phyloP scores from a whole-genome alignment of 2,329 filamentous ascomycete species.

The Paracorniculantispora psalliotae region DNA sequence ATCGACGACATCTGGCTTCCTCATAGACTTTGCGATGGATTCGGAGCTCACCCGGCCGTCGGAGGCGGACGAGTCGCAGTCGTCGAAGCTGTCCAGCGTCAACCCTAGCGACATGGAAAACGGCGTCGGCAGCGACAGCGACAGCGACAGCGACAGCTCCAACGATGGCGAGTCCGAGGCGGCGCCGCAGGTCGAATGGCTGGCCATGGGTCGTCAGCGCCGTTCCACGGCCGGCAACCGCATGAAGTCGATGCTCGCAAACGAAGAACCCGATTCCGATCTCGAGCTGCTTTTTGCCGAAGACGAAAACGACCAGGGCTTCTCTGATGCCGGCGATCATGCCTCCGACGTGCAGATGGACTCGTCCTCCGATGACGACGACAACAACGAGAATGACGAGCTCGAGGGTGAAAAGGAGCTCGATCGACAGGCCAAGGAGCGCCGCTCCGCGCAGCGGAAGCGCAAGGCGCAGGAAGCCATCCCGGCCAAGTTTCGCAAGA shows the following conservation, averaged over 20 bases:
- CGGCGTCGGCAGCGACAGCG: slow-evolving; percentile 19
- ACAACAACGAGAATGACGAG: slow-evolving; percentile 64
- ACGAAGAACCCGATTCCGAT: slow-evolving; percentile 64
- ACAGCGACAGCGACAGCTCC: slow-evolving; percentile 28
- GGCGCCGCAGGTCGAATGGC: slow-evolving; percentile 53
- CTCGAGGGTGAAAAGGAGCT: slow-evolving; percentile 84
- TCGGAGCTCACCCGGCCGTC: slow-evolving; percentile 24
- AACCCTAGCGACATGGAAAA: slow-evolving; percentile 23
- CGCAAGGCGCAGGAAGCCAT: slow-evolving; percentile 74
- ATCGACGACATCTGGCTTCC: not conserved
- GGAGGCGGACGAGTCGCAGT: slow-evolving; percentile 29
- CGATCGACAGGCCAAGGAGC: slow-evolving; percentile 67
- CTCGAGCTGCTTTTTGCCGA: slow-evolving; percentile 74
- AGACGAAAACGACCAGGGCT: slow-evolving; percentile 63
- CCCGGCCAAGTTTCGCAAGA: slow-evolving; percentile 66
- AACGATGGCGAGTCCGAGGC: slow-evolving; percentile 31
- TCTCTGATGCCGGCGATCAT: slow-evolving; percentile 63
- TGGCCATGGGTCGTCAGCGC: slow-evolving; percentile 67
- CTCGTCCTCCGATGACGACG: slow-evolving; percentile 78
- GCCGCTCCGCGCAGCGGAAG: slow-evolving; percentile 65
- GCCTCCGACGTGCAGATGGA: slow-evolving; percentile 79
- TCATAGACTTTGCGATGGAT: slow-evolving; percentile 22
- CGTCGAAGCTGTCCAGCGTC: slow-evolving; percentile 23
- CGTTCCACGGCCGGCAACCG: slow-evolving; percentile 81
- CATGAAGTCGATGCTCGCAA: slow-evolving; percentile 71